Base-by-base conservation (phyloP, 169 alveolate genomes). In the Amoebophrya sp. region DNA sequence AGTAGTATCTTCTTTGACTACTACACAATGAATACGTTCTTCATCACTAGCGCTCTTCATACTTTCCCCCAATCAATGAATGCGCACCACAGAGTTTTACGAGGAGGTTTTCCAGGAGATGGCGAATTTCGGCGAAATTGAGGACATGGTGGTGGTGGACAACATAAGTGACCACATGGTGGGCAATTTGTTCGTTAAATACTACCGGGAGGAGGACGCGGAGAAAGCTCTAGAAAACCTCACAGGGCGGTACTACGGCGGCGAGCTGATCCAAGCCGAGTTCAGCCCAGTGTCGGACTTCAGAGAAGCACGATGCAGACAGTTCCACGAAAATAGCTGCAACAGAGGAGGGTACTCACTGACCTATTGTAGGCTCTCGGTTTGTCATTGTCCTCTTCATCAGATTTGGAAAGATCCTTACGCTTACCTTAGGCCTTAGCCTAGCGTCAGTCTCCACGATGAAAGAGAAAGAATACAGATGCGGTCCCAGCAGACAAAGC, bases 281-380 rank as follows among this genome's bases (percentile, higher is more conserved):
- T 98, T 95, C 93, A 97, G 99, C 23, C 99, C 99, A 13, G 99
- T 99, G 10, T 96, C 99, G n/a, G 99, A 99, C 93, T 99, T 99
- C 94, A 96, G 98, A 87, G 99, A 98, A 91, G 99, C 99, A 43
- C 95, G 95, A 23, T 94, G 99, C 92, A 96, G 99, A 48, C 99
- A 98, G 93, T 98, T 97, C 93, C 99, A 97, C 42, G 99, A 98
- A 90, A 23, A 10, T 2, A 58, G 78, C 34, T 58, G 78, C 78
- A 58, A 58, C 23, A 13, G 78, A 16, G 78, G 78, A 16, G 78
- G 78, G 78, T 58, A 58, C 26, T 58, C n/a, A n/a, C n/a, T n/a
- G n/a, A n/a, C n/a, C n/a, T n/a, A n/a, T n/a, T n/a, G n/a, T n/a
- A n/a, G n/a, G n/a, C n/a, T n/a, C n/a, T n/a, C n/a, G n/a, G n/a